Evolutionary conservation across 2,329 filamentous ascomycete species (phyloP).

Genomic region (Aspergillus spinulosporus): DNA sequence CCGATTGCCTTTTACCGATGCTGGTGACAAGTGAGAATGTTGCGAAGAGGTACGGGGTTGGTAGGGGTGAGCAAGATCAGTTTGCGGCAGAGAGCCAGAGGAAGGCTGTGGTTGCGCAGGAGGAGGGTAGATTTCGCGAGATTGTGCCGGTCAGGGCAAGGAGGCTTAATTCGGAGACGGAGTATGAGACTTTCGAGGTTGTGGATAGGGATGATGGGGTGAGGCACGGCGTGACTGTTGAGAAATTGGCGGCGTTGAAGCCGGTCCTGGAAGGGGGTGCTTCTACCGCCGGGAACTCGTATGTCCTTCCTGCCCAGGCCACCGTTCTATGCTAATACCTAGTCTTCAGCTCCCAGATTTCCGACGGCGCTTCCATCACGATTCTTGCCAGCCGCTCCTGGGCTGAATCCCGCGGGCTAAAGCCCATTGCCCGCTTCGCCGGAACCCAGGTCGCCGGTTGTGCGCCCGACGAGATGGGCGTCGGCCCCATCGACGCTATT

Average conservation of each 20-base stretch:
- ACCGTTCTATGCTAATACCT: not conserved
- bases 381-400: slow-evolving; percentile 89
- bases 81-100: slow-evolving; percentile 82
- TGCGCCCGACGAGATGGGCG: slow-evolving; percentile 91
- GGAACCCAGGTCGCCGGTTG: slow-evolving; percentile 84
- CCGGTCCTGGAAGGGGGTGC: slow-evolving; percentile 83
- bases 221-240: slow-evolving; percentile 79
- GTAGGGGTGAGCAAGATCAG: slow-evolving; percentile 73
- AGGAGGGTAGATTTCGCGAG: slow-evolving; percentile 81
- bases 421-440: slow-evolving; percentile 87
- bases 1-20: slow-evolving; percentile 88
- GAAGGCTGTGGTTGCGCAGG: slow-evolving; percentile 81
- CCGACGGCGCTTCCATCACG: slow-evolving; percentile 67
- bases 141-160: slow-evolving; percentile 83
- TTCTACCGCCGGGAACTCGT: slow-evolving; percentile 66
- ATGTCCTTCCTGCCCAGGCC: slow-evolving; percentile 6
- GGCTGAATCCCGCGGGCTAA: slow-evolving; percentile 76
- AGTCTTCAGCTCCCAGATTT: slow-evolving; percentile 26
- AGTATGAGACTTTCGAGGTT: slow-evolving; percentile 68
- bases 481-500: slow-evolving; percentile 58
- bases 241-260: slow-evolving; percentile 75
- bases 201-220: slow-evolving; percentile 72
- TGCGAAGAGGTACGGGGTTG: slow-evolving; percentile 78
- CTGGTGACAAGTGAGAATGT: slow-evolving; percentile 96
- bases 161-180: slow-evolving; percentile 70